Base-by-base conservation (phyloP, 106 monocot species). In the Acanthochlamys bracteata region DNA sequence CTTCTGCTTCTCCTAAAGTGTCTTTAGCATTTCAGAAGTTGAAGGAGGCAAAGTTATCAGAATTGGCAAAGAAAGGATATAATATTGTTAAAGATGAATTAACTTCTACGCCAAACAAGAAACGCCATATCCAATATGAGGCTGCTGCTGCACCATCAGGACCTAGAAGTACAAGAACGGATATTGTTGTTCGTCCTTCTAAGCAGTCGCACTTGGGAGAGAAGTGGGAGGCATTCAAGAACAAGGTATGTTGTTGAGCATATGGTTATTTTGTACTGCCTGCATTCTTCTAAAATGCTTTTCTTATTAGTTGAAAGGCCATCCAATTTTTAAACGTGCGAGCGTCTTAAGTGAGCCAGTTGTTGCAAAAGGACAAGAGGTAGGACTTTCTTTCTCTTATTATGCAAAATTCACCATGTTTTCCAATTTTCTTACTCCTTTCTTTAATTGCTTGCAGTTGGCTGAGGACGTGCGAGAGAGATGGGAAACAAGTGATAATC, bases 401-500 rank as follows among this genome's bases (percentile, higher is more conserved):
- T 63, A 42, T 54, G 47, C 7, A 10, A 24, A 42, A 64, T 21
- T 59, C 33, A 33, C 33, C 33, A 33, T 49, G 49, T 49, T 49
- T 49, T 14, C 12, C 49, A 49, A 17, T 49, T 10, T 3, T 49
- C 6, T 49, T 49, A 1, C 17, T 17, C 49, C 49, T 49, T 49
- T 49, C n/a, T 13, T 49, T 49, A 49, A 49, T 49, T 66, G 64
- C n/a, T 73, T n/a, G 27, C 73, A 98, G 96, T 56, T 98, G 71
- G 91, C 88, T 22, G 91, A 92, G 74, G 96, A 98, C 58, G 61
- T 98, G 47, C 75, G 91, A 59, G 96, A 98, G 33, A 57, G 88
- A 19, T 88, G 88, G 88, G 96, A 98, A 42, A 88, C 85, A 0
- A 98, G 91, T 75, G 96, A 98, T 68, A 76, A 85, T 67, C 96